Conservation (phyloP, 2,329 filamentous ascomycete species). For the Drechmeria coniospora region DNA sequence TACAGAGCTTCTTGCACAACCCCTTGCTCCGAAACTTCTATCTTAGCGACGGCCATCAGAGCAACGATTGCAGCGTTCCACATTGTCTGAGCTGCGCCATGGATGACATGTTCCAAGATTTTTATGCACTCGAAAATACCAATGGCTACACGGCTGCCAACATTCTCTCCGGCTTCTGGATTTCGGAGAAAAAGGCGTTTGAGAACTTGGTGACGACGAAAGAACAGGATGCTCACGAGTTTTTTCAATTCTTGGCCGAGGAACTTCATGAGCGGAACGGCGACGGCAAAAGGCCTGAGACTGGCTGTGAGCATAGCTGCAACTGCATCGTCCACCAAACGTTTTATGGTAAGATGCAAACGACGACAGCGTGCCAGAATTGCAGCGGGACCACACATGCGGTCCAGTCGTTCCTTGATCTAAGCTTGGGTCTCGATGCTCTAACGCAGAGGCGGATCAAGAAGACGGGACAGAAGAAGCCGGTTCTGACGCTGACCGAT, state of each 20-base stretch:
- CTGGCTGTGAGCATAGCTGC: slow-evolving; percentile 49
- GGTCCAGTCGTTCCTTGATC: slow-evolving; percentile 78
- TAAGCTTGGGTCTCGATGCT: slow-evolving; percentile 73
- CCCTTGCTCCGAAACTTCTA: slow-evolving; percentile 85
- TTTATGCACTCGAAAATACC: slow-evolving; percentile 58
- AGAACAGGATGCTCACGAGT: slow-evolving; percentile 94
- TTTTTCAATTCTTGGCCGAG: slow-evolving; percentile 89
- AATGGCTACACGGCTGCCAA: slow-evolving; percentile 84
- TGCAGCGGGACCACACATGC: slow-evolving; percentile 72
- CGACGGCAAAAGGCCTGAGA: slow-evolving; percentile 47
- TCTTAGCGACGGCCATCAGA: slow-evolving; percentile 76
- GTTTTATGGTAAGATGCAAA: slow-evolving; percentile 84
- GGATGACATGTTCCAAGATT: slow-evolving; percentile 61
- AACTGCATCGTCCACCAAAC: slow-evolving; percentile 87
- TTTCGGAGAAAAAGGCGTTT: slow-evolving; percentile 58
- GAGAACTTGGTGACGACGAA: slow-evolving; percentile 75
- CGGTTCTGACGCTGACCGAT: slow-evolving; percentile 40
- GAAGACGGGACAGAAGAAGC: slow-evolving; percentile 32
- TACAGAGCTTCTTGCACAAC: slow-evolving; percentile 89
- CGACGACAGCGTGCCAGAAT: slow-evolving; percentile 78
- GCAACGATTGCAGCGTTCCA: slow-evolving; percentile 49
- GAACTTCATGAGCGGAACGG: slow-evolving; percentile 75
- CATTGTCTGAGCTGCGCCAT: slow-evolving; percentile 56
- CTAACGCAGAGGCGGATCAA: slow-evolving; percentile 49
- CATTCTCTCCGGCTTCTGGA: slow-evolving; percentile 81